These are phyloP conservation scores for Pestalotiopsis fici DNA, from an alignment of 2,329 filamentous ascomycete species.

Conservation along the genomic window DNA sequence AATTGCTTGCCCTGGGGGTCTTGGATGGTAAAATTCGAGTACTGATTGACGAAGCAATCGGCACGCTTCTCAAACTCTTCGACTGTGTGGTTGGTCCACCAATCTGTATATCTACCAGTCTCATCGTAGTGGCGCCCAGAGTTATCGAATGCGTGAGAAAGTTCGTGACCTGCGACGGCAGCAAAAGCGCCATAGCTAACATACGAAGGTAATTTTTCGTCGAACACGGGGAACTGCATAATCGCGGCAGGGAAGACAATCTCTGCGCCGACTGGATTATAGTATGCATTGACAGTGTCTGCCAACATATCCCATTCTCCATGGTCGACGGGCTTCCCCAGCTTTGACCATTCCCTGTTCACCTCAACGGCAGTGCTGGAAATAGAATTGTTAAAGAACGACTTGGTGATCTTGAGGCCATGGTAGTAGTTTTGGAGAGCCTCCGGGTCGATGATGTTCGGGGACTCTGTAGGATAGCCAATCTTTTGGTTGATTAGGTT, in stretches of 20 bases:
- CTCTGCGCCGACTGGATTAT: conserved; percentile 56
- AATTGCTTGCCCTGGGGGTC: conserved; percentile 54
- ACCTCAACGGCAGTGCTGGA: conserved; percentile 47
- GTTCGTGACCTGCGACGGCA: conserved; percentile 63
- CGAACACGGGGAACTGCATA: conserved; percentile 65
- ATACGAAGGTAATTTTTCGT: conserved; percentile 53
- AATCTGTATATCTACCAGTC: conserved; percentile 63
- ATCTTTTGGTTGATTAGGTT: conserved; percentile 67
- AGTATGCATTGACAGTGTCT: conserved; percentile 63
- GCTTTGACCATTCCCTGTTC: conserved; percentile 51
- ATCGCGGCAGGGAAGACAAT: conserved; percentile 68
- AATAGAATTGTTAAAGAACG: conserved; percentile 59
- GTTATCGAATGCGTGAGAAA: conserved; percentile 68
- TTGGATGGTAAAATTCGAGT: conserved; percentile 57
- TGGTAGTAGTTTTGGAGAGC: conserved; percentile 55
- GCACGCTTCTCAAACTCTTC: conserved; percentile 57
- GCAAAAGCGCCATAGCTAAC: conserved; percentile 63
- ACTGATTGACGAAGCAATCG: conserved; percentile 64
- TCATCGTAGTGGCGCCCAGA: conserved; percentile 64
- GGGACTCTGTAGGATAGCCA: conserved; percentile 62
- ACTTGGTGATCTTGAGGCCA: conserved; percentile 47
- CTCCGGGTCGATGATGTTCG: conserved; percentile 57
- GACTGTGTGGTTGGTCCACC: conserved; percentile 63
- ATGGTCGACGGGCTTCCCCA: conserved; percentile 61
- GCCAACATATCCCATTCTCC: conserved; percentile 62